phyloP scores from a whole-genome alignment of 768 basidiomycete genomes.

The Psilocybe azurescens region DNA sequence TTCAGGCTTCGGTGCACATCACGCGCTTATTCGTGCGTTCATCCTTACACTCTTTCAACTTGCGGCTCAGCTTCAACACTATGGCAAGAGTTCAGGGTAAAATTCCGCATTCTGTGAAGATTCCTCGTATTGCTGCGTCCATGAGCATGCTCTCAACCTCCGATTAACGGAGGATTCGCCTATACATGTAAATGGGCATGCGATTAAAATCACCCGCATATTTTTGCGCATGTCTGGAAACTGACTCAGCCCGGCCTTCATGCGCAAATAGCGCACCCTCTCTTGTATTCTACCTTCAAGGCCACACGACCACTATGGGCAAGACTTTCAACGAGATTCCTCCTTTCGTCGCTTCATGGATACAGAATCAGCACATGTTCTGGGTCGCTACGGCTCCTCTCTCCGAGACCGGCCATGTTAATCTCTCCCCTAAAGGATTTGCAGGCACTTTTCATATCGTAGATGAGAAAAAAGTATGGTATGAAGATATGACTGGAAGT shows the following conservation, averaged over 20 bases:
- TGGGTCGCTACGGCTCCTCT: constrained; percentile 71
- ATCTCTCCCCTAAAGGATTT: constrained; percentile 64
- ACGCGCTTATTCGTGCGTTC: no score
- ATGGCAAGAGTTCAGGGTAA: no score
- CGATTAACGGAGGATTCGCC: no score
- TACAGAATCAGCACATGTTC: constrained; percentile 61
- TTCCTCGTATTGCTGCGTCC: no score
- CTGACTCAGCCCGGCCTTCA: neutral
- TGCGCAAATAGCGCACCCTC: neutral
- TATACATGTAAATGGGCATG: neutral
- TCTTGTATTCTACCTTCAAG: neutral
- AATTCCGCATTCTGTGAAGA: no score
- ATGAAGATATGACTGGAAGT: constrained; percentile 71
- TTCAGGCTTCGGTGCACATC: no score
- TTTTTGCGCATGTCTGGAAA: neutral
- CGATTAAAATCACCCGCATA: neutral
- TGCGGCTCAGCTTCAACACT: no score
- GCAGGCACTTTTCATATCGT: constrained; percentile 57
- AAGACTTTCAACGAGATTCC: constrained; percentile 60
- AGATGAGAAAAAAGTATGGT: constrained; percentile 58
- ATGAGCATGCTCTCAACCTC: no score
- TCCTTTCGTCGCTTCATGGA: constrained; percentile 53
- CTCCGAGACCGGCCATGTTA: constrained; percentile 57
- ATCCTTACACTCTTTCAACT: no score
- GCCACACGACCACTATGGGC: constrained; percentile 45